These are phyloP conservation scores for Colletotrichum melonis DNA, from an alignment of 2,329 filamentous ascomycete genomes.

Conservation along the genomic window DNA sequence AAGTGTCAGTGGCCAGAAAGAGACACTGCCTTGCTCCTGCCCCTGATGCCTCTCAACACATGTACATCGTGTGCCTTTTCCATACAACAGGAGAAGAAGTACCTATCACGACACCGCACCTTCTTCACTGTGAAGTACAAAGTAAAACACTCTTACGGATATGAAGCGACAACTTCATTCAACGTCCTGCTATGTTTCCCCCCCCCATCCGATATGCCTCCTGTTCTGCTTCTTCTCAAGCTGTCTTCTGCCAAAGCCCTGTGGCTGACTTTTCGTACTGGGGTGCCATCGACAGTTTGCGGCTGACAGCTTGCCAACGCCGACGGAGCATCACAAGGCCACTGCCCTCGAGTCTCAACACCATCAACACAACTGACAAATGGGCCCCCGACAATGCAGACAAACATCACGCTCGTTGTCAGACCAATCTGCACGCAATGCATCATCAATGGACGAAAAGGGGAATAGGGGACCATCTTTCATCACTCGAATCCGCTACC, in stretches of 20 bases:
- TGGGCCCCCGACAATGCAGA: slow-evolving; percentile 13
- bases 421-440: slow-evolving; percentile 18
- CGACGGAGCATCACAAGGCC: not conserved
- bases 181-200: slow-evolving; percentile 17
- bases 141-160: not conserved
- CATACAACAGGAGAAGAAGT: not conserved
- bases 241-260: not conserved
- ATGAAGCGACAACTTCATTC: not conserved
- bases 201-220: not conserved
- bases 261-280: slow-evolving; percentile 6
- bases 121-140: not conserved
- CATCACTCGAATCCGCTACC: slow-evolving; percentile 3
- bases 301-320: not conserved
- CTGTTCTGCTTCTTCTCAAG: not conserved
- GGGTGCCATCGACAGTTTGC: not conserved
- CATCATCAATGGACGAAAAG: slow-evolving; percentile 18
- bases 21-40: no score
- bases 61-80: not conserved
- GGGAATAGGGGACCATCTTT: slow-evolving; percentile 16
- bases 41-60: no score
- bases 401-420: slow-evolving; percentile 7
- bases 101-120: not conserved
- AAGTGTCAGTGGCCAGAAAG: no score
- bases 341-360: not conserved
- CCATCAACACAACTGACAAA: slow-evolving; percentile 4